Percentiles rank a stretch among this genome's conserved stretches.
Conservation (phyloP, 1,139 yeast species). For the Lodderomyces orthopsilosis region DNA sequence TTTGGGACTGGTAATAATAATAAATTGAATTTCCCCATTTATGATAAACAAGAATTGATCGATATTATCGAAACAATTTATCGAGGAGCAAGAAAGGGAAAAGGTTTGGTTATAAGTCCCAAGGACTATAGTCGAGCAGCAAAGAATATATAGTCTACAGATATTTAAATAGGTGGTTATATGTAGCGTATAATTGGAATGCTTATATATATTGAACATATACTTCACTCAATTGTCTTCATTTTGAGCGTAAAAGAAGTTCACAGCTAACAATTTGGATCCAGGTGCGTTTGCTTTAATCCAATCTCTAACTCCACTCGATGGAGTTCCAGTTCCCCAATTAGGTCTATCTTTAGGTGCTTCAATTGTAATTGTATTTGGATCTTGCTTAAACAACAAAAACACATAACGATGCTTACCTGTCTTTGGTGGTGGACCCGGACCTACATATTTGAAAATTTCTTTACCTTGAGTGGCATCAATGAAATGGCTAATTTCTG, state of each 20-base stretch:
- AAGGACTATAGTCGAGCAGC: constrained; percentile 48
- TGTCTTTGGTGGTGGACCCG: constrained; percentile 81
- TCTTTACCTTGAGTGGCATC: constrained; percentile 40
- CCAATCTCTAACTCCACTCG: constrained; percentile 77
- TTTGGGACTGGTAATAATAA: constrained; percentile 98
- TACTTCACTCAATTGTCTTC: constrained; percentile 33
- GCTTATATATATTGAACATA: background rate
- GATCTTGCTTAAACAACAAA: constrained; percentile 65
- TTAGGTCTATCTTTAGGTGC: constrained; percentile 63
- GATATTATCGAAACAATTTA: constrained; percentile 88
- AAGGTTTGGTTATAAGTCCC: constrained; percentile 88
- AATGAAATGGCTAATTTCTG: constrained; percentile 34
- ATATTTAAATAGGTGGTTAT: no score
- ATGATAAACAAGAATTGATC: constrained; percentile 83
- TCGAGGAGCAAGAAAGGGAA: constrained; percentile 89
- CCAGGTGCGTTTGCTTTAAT: constrained; percentile 57
- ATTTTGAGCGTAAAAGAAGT: constrained; percentile 77
- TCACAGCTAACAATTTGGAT: constrained; percentile 64
- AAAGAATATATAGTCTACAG: constrained; percentile 12
- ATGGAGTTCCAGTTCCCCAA: constrained; percentile 83
- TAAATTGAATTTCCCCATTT: constrained; percentile 76
- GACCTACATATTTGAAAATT: constrained; percentile 58
- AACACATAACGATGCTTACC: constrained; percentile 83
- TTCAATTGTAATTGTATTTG: constrained; percentile 24
- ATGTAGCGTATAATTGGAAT: background rate